These are phyloP conservation scores for Daldinia decipiens DNA, from an alignment of 495 filamentous ascomycete genomes.

Conservation along the genomic window DNA sequence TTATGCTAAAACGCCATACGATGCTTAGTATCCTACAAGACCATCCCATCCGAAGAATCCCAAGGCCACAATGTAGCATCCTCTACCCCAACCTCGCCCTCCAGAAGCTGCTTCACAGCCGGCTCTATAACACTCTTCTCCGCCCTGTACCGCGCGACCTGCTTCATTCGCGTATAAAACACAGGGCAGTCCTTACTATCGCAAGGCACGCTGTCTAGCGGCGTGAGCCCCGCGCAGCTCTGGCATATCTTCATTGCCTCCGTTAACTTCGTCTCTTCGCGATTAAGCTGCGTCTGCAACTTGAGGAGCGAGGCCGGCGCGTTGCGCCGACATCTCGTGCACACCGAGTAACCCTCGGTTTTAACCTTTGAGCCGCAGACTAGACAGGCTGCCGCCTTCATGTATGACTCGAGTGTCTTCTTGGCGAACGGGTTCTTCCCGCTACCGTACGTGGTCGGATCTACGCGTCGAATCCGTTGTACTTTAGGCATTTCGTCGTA, in stretches of 20 bases:
- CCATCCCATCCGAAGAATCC: neutral
- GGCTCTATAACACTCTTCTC: constrained; percentile 66
- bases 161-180: constrained; percentile 85
- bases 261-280: constrained; percentile 69
- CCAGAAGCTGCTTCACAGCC: constrained; percentile 65
- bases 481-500: constrained; percentile 97
- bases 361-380: constrained; percentile 77
- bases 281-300: constrained; percentile 68
- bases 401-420: constrained; percentile 86
- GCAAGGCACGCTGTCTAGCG: constrained; percentile 80
- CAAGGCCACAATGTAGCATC: neutral
- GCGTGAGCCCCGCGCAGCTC: constrained; percentile 78
- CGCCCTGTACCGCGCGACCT: constrained; percentile 67
- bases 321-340: constrained; percentile 67
- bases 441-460: constrained; percentile 45
- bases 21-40: constrained; percentile 2
- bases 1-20: neutral
- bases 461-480: constrained; percentile 72
- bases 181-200: constrained; percentile 93
- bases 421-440: constrained; percentile 51
- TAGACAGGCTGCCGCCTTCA: constrained; percentile 80
- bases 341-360: constrained; percentile 64
- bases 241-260: constrained; percentile 82
- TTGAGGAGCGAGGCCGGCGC: constrained; percentile 67
- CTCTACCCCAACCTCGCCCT: constrained; percentile 39